Evolutionary conservation across 139 green algal genomes (phyloP), one percentile per base, ranked within the genome.

Genomic region (Zygnema circumcarinatum): DNA sequence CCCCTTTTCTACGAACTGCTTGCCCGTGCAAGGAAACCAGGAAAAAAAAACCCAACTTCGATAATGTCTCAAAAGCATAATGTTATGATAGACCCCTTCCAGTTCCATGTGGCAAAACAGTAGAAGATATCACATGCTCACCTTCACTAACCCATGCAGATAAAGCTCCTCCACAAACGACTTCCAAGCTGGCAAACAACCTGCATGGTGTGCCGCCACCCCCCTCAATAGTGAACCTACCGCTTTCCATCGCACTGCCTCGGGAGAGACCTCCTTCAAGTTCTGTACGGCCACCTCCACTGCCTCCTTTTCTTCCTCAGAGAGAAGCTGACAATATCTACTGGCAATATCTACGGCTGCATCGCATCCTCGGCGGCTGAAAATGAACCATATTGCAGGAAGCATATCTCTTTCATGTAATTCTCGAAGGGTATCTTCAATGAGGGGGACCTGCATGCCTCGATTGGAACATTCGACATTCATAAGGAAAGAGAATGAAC

Each of bases 311-410:
- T 97, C 93, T 78, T 52, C 16, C 20, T 90, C 54, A 20, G n/a
- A n/a, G n/a, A n/a, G n/a, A n/a, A n/a, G n/a, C n/a, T n/a, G n/a
- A n/a, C n/a, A n/a, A n/a, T n/a, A n/a, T n/a, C n/a, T n/a, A n/a
- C n/a, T n/a, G n/a, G n/a, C n/a, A n/a, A n/a, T n/a, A n/a, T n/a
- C n/a, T 11, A 87, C 84, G 31, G 88, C 83, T 0, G 89, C 40
- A 87, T 98, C 96, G 81, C 96, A 98, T 25, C 93, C 94, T 31
- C 91, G 84, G 21, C 95, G 88, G 41, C 83, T 94, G 89, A 98
- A 95, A 75, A 98, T 95, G 92, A 98, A 98, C 94, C 94, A 98
- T 38, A 98, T 97, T 69, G 94, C 95, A 0, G 96, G 96, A 56
- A 98, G 95, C 93, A 98, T 95, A 42, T 94, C 84, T 2, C 76